Percentiles rank a stretch among this genome's conserved stretches.
These are phyloP conservation scores for Termitomyces sp. DNA, from an alignment of 1,284 basidiomycete genomes.

Conservation along the genomic window DNA sequence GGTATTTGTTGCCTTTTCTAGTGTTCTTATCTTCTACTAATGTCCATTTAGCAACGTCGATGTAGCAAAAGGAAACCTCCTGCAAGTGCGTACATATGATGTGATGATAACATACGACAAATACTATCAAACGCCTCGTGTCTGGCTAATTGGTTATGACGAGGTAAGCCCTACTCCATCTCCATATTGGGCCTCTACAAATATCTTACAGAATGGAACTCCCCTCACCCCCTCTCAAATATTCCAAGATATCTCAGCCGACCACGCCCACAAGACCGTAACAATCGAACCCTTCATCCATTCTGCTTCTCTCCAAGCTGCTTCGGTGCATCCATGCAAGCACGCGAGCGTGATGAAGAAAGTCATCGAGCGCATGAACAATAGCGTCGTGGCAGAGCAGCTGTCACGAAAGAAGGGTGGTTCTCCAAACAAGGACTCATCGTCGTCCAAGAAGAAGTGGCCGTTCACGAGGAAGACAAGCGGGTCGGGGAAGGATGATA, in stretches of 20 bases:
- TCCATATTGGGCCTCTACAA: neutral
- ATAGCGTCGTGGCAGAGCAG: constrained; percentile 76
- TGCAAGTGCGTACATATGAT: constrained; percentile 97
- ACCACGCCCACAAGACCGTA: constrained; percentile 98
- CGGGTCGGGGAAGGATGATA: constrained; percentile 51
- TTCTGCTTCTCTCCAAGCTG: constrained; percentile 76
- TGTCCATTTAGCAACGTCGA: constrained; percentile 44
- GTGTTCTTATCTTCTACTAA: neutral
- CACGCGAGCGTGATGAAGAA: constrained; percentile 99
- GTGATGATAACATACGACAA: constrained; percentile 99
- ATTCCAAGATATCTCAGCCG: constrained; percentile 96
- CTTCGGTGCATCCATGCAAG: constrained; percentile 96
- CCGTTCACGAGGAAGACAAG: constrained; percentile 72
- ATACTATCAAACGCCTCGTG: constrained; percentile 94
- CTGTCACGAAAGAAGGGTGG: constrained; percentile 48
- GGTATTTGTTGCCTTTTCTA: constrained; percentile 24
- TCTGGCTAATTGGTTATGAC: constrained; percentile 94
- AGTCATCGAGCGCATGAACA: constrained; percentile 98
- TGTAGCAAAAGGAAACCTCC: constrained; percentile 73
- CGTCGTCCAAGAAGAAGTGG: constrained; percentile 75
- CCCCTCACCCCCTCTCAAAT: constrained; percentile 87
- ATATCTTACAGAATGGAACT: constrained; percentile 62
- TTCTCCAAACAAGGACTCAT: constrained; percentile 36
- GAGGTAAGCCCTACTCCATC: constrained; percentile 53
- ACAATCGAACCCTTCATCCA: constrained; percentile 99